Base-by-base conservation (phyloP, 2,329 filamentous ascomycete species). In the Aureobasidium sp. region DNA sequence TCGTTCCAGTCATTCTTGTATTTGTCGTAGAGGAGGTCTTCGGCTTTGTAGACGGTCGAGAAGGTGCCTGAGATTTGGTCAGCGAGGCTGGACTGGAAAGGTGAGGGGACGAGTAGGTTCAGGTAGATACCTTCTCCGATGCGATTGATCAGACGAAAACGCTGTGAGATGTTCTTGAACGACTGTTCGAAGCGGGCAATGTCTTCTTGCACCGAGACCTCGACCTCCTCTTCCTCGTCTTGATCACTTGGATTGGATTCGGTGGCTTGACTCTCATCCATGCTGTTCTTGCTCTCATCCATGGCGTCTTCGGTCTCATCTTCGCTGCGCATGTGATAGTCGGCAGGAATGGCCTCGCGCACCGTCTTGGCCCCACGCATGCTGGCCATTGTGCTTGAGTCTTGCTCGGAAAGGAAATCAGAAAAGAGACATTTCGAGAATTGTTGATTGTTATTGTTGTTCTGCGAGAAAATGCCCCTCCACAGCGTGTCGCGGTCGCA, bases 11-110 rank as follows among this genome's bases (percentile, higher is more conserved):
- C 84, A 72, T 97, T 97, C 66, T 89, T 80, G 75, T 90, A 95
- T 63, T 83, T 80, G 66, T 94, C 84, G 73, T 97, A 96, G 62
- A 88, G 81, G 29, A 97, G 78, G 72, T 99, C 94, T 75, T 97
- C 92, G 24, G 95, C 94, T 75, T 99, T 99, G 82, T 99, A 99
- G 13, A 99, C 94, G 1, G 94, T 97, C 0, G 94, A 97, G 73
- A 99, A 99, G 1, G 94, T 99, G 63, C 94, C 92, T 96, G 67
- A 5, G 9, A 13, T 6, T 15, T 29, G 13, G 48, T 53, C 15
- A 53, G 50, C 13, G 2, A 32, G 8, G 29, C 8, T 5, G 8
- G 8, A 8, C 5, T 32, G 29, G 29, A 32, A 5, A 32, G 32
- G 9, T 12, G 32, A 34, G 32, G 32, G 10, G 32, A 34, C 29